A percentile compares a stretch with the other conserved stretches of the same genome.
phyloP scores from a whole-genome alignment of 2,329 filamentous ascomycete species.

The Trichoderma cornu-damae region DNA sequence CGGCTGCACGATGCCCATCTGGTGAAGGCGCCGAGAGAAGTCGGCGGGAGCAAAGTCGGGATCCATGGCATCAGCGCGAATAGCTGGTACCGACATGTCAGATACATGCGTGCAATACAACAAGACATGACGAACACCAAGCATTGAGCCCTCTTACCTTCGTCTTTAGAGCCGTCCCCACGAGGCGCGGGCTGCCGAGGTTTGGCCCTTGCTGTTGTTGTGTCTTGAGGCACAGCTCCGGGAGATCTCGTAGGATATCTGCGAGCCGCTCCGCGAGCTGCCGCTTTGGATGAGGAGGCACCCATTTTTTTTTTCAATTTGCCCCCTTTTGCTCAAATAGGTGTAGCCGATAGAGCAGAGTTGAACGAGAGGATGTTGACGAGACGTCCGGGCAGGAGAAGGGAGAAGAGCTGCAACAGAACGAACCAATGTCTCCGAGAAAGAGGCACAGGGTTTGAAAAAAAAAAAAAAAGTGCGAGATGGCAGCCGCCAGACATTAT shows the following conservation, averaged over 20 bases:
- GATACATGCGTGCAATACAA: neutral
- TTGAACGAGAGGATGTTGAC: neutral
- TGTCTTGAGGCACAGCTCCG: conserved; percentile 23
- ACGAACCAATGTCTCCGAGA: neutral
- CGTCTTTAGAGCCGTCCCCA: conserved; percentile 20
- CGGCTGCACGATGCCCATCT: conserved; percentile 52
- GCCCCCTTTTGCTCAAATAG: neutral
- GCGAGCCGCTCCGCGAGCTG: conserved; percentile 27
- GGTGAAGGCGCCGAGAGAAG: conserved; percentile 47
- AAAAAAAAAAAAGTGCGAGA: neutral
- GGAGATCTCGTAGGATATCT: conserved; percentile 42
- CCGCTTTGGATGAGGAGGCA: conserved; percentile 19
- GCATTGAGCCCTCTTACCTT: conserved; percentile 21
- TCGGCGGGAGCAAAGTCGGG: conserved; percentile 40
- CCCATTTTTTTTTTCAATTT: conserved; percentile 6
- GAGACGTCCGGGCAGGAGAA: neutral
- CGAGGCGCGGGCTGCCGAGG: conserved; percentile 7
- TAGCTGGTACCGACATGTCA: conserved; percentile 28
- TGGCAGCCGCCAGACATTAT: neutral
- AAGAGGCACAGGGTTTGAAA: too few relatives aligned
- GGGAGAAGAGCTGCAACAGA: too few relatives aligned
- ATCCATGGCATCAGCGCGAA: conserved; percentile 37
- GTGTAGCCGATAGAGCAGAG: neutral
- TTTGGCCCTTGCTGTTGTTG: conserved; percentile 21
- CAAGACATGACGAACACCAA: neutral